Evolutionary conservation across 1,139 yeast genomes (phyloP), one percentile per base, ranked within the genome.

Genomic region (Geotrichum histeridarum): DNA sequence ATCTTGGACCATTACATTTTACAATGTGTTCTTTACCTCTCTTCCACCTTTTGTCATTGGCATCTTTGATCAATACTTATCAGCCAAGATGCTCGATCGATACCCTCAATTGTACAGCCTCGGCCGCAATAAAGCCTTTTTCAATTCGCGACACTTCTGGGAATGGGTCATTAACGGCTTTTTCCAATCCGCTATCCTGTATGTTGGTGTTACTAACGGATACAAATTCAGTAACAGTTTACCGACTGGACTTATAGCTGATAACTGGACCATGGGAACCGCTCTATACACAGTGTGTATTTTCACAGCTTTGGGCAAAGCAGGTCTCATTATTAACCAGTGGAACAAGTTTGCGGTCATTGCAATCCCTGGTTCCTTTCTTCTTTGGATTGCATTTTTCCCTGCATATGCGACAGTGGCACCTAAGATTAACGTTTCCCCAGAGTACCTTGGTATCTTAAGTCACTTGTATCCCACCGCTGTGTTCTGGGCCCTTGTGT

Each of bases 141-240:
- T 94, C 75, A 93, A 93, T 62, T 96, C 90, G 7, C 77, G 82
- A 6, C 90, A 90, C 47, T 94, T 94, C 70, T 93, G 98, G 98
- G 89, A 96, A 30, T 94, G 99, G 99, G 86, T 93, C 52, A 73
- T 83, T 50, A 94, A 94, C 70, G 99, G 99, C 0, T 93, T 94
- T 66, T 94, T 81, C 70, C 99, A 94, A 68, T 89, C 97, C 8
- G 87, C 90, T 1, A 75, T 94, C 9, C 83, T 90, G n/a, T 94
- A 85, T 69, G 73, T 91, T 46, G 84, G 94, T 38, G 77, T 89
- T 9, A 77, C 78, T 55, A 79, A 82, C 63, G 84, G 91, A 46
- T 90, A 85, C 69, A 73, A 77, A 55, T 78, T 80, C 64, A 91
- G 94, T 32, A 79, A 83, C 63, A 81, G 81, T 36, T 73, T 87